phyloP scores from a whole-genome alignment of 1,284 basidiomycete genomes.

The Ganoderma boninense region DNA sequence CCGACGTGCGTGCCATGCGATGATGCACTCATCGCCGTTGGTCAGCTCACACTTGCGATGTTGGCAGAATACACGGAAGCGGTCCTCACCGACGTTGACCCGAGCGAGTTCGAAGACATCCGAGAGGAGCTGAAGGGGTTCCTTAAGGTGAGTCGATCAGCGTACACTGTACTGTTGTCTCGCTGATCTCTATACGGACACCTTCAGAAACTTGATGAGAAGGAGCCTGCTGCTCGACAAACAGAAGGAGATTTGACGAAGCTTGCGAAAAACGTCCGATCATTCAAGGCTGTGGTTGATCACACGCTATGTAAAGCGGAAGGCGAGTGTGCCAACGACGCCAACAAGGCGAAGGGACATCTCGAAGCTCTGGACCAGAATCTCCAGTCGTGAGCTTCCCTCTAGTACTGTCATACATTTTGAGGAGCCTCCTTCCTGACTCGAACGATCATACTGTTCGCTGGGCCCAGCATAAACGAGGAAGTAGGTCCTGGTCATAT shows the following conservation, averaged over 20 bases:
- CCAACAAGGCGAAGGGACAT: background rate
- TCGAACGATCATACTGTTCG: too few relatives aligned
- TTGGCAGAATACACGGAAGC: slow-evolving; percentile 13
- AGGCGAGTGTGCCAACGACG: background rate
- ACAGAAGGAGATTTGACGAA: slow-evolving; percentile 7
- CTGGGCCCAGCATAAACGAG: background rate
- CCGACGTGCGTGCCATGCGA: slow-evolving; percentile 1
- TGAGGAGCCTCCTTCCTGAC: too few relatives aligned
- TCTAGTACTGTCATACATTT: too few relatives aligned
- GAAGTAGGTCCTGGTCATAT: background rate
- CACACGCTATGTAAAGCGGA: slow-evolving; percentile 3
- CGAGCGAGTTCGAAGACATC: slow-evolving; percentile 1
- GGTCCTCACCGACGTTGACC: slow-evolving; percentile 16
- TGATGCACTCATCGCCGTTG: too few relatives aligned
- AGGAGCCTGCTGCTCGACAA: slow-evolving; percentile 1
- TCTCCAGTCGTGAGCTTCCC: slow-evolving; percentile 7
- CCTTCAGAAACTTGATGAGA: slow-evolving; percentile 9
- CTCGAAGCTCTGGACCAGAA: slow-evolving; percentile 10
- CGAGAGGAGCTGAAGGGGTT: slow-evolving; percentile 9
- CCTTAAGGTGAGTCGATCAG: background rate
- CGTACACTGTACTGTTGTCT: too few relatives aligned
- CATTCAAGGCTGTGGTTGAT: slow-evolving; percentile 7
- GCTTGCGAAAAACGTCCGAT: slow-evolving; percentile 9
- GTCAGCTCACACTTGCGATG: background rate
- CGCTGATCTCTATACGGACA: too few relatives aligned